Conservation (phyloP, 768 basidiomycete species). For the Mycena haematopus region DNA sequence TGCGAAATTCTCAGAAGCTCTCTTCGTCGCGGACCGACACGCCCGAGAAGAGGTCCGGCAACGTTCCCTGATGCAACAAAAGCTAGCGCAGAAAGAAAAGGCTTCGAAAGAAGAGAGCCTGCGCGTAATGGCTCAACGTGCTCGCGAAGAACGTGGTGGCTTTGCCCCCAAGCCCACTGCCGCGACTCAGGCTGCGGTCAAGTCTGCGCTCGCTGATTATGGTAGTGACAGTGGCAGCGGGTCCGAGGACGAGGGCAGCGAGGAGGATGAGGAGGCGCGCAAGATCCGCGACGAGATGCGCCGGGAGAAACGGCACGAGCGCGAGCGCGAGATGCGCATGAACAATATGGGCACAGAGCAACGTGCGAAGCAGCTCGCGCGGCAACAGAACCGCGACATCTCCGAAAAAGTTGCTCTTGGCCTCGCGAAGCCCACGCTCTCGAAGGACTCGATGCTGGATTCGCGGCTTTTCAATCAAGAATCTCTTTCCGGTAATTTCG, state of each 20-base stretch:
- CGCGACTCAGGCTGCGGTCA: constrained; percentile 72
- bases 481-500: constrained; percentile 80
- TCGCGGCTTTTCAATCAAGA: constrained; percentile 98
- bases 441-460: constrained; percentile 98
- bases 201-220: constrained; percentile 82
- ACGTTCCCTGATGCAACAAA: constrained; percentile 96
- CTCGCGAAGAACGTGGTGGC: constrained; percentile 92
- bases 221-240: constrained; percentile 75
- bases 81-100: constrained; percentile 98
- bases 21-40: constrained; percentile 95
- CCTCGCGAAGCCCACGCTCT: constrained; percentile 93
- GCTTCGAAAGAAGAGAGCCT: constrained; percentile 96
- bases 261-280: constrained; percentile 85
- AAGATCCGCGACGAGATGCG: constrained; percentile 91
- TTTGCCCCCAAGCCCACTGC: constrained; percentile 71
- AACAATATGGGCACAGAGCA: constrained; percentile 98
- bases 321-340: constrained; percentile 98
- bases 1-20: constrained; percentile 96
- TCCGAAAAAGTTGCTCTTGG: constrained; percentile 99
- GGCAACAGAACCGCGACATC: constrained; percentile 97
- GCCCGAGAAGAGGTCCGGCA: constrained; percentile 98
- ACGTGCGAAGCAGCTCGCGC: constrained; percentile 92
- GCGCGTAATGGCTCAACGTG: constrained; percentile 91
- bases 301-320: constrained; percentile 88
- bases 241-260: constrained; percentile 63